phyloP scores from a whole-genome alignment of 1,284 basidiomycete species.

The Heterobasidion annosum region DNA sequence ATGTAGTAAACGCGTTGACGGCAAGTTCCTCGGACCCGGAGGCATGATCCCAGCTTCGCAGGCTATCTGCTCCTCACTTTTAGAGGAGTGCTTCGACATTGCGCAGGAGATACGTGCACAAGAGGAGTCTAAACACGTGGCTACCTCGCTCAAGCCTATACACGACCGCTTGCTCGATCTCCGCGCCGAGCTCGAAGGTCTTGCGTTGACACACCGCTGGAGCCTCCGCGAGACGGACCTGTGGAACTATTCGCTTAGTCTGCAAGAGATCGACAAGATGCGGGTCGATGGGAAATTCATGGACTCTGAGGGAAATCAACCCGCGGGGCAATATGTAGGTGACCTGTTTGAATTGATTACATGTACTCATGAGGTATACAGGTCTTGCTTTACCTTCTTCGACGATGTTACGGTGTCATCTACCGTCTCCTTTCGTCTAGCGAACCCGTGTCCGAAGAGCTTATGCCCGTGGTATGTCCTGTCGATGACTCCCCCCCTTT shows the following conservation, averaged over 20 bases:
- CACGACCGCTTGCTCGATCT: constrained; percentile 88
- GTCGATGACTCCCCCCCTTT: background rate
- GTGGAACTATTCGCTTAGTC: constrained; percentile 88
- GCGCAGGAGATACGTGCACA: constrained; percentile 93
- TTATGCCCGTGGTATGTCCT: constrained; percentile 85
- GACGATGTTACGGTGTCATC: constrained; percentile 94
- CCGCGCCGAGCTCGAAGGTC: constrained; percentile 78
- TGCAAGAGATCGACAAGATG: constrained; percentile 97
- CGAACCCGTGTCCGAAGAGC: constrained; percentile 96
- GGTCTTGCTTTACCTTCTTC: constrained; percentile 88
- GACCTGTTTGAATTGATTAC: background rate
- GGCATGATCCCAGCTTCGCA: constrained; percentile 90
- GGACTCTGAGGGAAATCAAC: constrained; percentile 87
- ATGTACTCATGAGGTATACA: constrained; percentile 19
- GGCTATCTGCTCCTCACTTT: constrained; percentile 78
- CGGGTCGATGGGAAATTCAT: constrained; percentile 96
- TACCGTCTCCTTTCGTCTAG: constrained; percentile 94
- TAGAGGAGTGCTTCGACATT: constrained; percentile 97
- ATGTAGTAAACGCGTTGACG: constrained; percentile 84
- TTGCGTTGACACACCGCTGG: constrained; percentile 96
- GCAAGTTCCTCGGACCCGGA: constrained; percentile 91
- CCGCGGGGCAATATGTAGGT: constrained; percentile 84
- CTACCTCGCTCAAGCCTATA: constrained; percentile 86
- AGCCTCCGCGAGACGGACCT: constrained; percentile 93
- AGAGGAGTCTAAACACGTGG: constrained; percentile 87